These are phyloP conservation scores for Mycena leptocephala DNA, from an alignment of 768 basidiomycete species.

Conservation along the genomic window DNA sequence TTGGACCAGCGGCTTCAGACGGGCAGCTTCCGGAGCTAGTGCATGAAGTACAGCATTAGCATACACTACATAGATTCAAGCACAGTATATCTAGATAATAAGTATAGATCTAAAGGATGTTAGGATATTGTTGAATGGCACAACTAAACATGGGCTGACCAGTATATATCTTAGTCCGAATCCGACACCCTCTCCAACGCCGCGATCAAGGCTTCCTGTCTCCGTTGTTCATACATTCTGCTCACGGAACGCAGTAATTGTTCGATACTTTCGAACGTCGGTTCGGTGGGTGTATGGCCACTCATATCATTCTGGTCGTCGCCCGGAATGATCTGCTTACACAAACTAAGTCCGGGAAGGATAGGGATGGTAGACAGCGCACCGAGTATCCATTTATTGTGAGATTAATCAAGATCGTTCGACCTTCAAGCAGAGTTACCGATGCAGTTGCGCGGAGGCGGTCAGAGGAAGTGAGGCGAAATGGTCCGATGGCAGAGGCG, in stretches of 20 bases:
- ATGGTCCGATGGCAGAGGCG: constrained; percentile 68
- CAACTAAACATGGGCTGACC: not conserved
- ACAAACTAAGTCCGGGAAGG: not conserved
- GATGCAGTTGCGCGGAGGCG: constrained; percentile 67
- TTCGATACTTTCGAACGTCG: constrained; percentile 73
- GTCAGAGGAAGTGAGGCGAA: constrained; percentile 56
- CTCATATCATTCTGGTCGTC: constrained; percentile 37
- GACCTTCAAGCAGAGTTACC: constrained; percentile 73
- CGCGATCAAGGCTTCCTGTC: constrained; percentile 62
- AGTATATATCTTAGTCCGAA: constrained; percentile 5
- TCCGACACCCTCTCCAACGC: constrained; percentile 61
- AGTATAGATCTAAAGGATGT: constrained; percentile 27
- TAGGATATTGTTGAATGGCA: not conserved
- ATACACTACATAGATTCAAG: not conserved
- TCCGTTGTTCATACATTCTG: constrained; percentile 64
- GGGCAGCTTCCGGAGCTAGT: constrained; percentile 50
- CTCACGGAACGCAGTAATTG: constrained; percentile 70
- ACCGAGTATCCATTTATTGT: constrained; percentile 74
- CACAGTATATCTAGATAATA: constrained; percentile 14
- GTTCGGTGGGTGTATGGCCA: constrained; percentile 31
- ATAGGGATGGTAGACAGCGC: constrained; percentile 32
- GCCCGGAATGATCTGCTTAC: constrained; percentile 30
- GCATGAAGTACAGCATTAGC: constrained; percentile 25
- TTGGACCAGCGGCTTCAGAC: constrained; percentile 58
- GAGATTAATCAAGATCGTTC: constrained; percentile 61